phyloP scores from a whole-genome alignment of 2,329 filamentous ascomycete species.

The Didymella arachidicola region DNA sequence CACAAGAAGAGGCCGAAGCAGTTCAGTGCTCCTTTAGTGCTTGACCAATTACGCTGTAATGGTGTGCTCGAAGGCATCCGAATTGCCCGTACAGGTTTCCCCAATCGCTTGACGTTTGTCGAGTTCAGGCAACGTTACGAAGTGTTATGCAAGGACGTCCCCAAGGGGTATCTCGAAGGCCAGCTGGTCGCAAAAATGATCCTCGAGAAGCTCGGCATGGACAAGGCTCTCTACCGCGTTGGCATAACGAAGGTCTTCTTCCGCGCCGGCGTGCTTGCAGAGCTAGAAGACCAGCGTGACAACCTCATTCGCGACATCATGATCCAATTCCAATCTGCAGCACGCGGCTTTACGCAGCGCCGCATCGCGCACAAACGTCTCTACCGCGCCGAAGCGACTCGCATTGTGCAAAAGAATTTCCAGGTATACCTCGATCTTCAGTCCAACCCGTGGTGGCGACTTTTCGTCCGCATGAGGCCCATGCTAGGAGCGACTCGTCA shows the following conservation, averaged over 20 bases:
- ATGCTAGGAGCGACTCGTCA: conserved; percentile 90
- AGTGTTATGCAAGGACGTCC: conserved; percentile 85
- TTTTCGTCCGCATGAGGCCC: conserved; percentile 94
- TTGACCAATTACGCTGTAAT: conserved; percentile 97
- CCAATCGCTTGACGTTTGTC: conserved; percentile 87
- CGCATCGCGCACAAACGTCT: conserved; percentile 90
- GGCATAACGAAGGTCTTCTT: conserved; percentile 98
- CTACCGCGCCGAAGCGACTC: conserved; percentile 91
- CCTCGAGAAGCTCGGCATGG: conserved; percentile 85
- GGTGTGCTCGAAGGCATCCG: conserved; percentile 98
- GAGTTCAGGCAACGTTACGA: conserved; percentile 97
- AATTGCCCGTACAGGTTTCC: conserved; percentile 95
- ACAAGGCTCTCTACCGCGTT: conserved; percentile 87
- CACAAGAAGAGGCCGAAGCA: conserved; percentile 97
- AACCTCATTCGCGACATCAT: conserved; percentile 93
- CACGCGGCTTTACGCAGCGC: conserved; percentile 87
- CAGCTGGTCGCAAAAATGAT: conserved; percentile 86
- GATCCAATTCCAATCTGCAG: conserved; percentile 88
- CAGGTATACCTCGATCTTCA: conserved; percentile 89
- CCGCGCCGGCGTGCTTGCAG: conserved; percentile 91
- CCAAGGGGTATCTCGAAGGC: conserved; percentile 88
- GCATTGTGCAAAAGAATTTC: conserved; percentile 95
- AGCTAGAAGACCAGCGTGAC: conserved; percentile 95
- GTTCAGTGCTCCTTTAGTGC: conserved; percentile 87
- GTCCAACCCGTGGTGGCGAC: conserved; percentile 95